Evolutionary conservation across 495 filamentous ascomycete genomes (phyloP).

Genomic region (Lindgomyces ingoldianus): DNA sequence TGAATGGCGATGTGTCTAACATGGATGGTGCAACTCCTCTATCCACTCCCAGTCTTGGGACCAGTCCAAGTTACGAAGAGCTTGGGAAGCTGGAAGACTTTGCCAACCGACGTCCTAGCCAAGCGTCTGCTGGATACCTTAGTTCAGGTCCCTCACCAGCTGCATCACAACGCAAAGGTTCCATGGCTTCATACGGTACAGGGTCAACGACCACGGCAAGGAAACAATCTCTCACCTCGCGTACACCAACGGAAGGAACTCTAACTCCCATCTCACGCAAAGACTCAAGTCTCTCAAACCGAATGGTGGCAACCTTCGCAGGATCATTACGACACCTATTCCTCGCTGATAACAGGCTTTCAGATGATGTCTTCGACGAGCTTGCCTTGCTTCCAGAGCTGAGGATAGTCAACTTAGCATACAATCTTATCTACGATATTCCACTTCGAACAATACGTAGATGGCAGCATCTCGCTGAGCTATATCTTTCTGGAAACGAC

Average conservation of each 20-base stretch:
- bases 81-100: constrained; percentile 67
- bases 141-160: constrained; percentile 73
- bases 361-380: constrained; percentile 93
- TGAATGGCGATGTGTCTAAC: constrained; percentile 19
- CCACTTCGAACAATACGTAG: constrained; percentile 81
- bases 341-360: constrained; percentile 89
- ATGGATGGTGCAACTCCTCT: constrained; percentile 49
- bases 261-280: constrained; percentile 69
- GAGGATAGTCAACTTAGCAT: constrained; percentile 87
- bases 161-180: constrained; percentile 68
- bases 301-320: constrained; percentile 79
- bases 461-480: constrained; percentile 84
- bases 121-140: constrained; percentile 70
- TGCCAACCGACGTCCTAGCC: constrained; percentile 73
- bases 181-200: constrained; percentile 72
- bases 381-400: constrained; percentile 79
- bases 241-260: constrained; percentile 59
- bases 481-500: constrained; percentile 96
- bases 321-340: constrained; percentile 79
- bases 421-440: constrained; percentile 91
- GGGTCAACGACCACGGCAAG: constrained; percentile 58
- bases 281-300: constrained; percentile 78
- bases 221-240: constrained; percentile 81
- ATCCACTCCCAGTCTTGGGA: constrained; percentile 54
- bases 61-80: constrained; percentile 75